Evolutionary conservation across 148 eudicot species (phyloP).

Genomic region (Rhododendron griersonianum): DNA sequence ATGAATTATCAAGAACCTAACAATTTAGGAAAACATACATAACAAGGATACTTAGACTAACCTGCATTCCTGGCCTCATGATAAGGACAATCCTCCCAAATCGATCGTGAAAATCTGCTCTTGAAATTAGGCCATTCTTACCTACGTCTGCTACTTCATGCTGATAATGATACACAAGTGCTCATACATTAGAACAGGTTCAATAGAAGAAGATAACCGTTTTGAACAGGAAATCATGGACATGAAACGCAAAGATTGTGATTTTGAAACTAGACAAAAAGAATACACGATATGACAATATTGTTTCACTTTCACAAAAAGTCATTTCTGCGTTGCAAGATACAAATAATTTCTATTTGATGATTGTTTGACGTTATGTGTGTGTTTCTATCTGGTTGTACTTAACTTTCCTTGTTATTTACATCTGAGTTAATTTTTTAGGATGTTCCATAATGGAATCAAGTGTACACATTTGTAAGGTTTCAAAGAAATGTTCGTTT

Average conservation of each 20-base stretch:
- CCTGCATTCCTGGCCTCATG: conserved; percentile 99
- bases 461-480: background rate
- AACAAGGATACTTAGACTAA: conserved; percentile 1
- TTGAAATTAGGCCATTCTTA: conserved; percentile 83
- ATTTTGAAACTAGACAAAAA: background rate
- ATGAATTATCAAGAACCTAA: too few relatives aligned
- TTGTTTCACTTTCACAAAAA: background rate
- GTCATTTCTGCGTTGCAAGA: background rate
- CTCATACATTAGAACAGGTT: background rate
- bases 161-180: conserved; percentile 31
- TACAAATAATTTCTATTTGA: background rate
- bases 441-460: background rate
- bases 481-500: too few relatives aligned
- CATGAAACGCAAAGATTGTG: background rate
- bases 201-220: background rate
- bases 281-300: background rate
- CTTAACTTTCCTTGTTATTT: too few relatives aligned
- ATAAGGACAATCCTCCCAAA: conserved; percentile 77
- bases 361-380: background rate
- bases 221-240: background rate
- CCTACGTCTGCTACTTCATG: conserved; percentile 90
- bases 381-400: background rate
- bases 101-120: conserved; percentile 77
- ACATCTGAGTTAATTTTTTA: background rate
- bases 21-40: background rate